These are phyloP conservation scores for Oldenlandia corymbosa DNA, from an alignment of 257 asterid genomes.

Conservation along the genomic window DNA sequence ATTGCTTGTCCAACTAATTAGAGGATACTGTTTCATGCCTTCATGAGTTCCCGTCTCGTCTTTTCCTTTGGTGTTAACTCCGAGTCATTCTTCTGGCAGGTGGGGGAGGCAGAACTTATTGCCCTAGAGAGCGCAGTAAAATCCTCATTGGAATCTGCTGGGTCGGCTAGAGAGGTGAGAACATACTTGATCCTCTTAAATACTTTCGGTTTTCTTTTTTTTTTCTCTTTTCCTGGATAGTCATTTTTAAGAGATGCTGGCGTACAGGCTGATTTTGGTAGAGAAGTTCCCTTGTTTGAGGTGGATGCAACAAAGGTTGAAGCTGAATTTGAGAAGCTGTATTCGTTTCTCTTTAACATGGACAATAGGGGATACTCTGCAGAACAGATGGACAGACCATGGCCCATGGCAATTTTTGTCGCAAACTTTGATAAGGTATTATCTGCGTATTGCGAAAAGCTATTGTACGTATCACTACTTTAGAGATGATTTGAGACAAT, in stretches of 20 bases:
- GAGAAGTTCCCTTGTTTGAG: slow-evolving; percentile 92
- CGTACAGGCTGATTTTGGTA: slow-evolving; percentile 82
- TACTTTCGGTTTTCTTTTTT: slow-evolving; percentile 14
- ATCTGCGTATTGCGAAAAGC: not conserved
- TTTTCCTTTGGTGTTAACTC: not conserved
- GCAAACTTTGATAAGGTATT: slow-evolving; percentile 90
- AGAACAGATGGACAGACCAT: slow-evolving; percentile 75
- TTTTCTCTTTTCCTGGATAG: slow-evolving; percentile 17
- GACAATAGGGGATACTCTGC: slow-evolving; percentile 53
- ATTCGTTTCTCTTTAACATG: slow-evolving; percentile 74
- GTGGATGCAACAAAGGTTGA: slow-evolving; percentile 89
- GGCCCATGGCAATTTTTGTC: slow-evolving; percentile 83
- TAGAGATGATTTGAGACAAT: no score
- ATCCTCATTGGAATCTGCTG: slow-evolving; percentile 72
- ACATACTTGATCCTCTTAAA: slow-evolving; percentile 11
- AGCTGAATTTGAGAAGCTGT: slow-evolving; percentile 85
- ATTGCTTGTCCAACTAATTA: not conserved
- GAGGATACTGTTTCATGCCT: not conserved
- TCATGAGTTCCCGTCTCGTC: no score
- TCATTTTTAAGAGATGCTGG: slow-evolving; percentile 20
- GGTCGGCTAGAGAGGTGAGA: slow-evolving; percentile 93
- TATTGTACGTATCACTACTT: not conserved
- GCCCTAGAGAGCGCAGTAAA: slow-evolving; percentile 76
- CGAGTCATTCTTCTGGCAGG: slow-evolving; percentile 41
- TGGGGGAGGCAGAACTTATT: slow-evolving; percentile 85